A percentile compares a stretch with the other conserved stretches of the same genome.
phyloP scores from a whole-genome alignment of 306 rosid species.

The Datisca glomerata region DNA sequence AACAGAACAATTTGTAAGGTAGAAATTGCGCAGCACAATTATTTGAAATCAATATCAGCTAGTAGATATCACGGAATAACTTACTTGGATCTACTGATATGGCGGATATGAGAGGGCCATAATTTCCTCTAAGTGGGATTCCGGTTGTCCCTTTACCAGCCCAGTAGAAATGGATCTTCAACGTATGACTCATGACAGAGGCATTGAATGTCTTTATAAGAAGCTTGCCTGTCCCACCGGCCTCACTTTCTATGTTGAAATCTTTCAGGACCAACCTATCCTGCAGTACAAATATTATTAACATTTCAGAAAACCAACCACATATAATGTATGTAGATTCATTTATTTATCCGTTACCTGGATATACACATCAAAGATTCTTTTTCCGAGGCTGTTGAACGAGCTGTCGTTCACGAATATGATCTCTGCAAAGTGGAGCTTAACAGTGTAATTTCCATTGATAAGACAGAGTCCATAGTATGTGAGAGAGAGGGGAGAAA shows the following conservation, averaged over 20 bases:
- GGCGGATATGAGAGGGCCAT: conserved; percentile 88
- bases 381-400: conserved; percentile 50
- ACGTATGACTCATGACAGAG: conserved; percentile 37
- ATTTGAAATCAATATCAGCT: too few species aligned
- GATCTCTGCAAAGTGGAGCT: conserved; percentile 94
- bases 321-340: neutral
- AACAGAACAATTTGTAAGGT: too few species aligned
- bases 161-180: conserved; percentile 82
- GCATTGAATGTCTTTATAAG: conserved; percentile 43
- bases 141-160: conserved; percentile 99
- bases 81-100: conserved; percentile 86
- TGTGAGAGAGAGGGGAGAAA: conserved; percentile 78
- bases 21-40: too few species aligned
- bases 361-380: conserved; percentile 67
- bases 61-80: conserved; percentile 15
- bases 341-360: conserved; percentile 41
- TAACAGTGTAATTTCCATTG: conserved; percentile 62
- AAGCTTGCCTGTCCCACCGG: conserved; percentile 63
- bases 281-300: conserved; percentile 28
- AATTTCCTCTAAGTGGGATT: conserved; percentile 78
- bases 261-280: conserved; percentile 62
- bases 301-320: conserved; percentile 17
- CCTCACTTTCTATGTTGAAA: conserved; percentile 63
- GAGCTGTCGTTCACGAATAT: conserved; percentile 43
- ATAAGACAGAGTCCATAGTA: conserved; percentile 83